These are phyloP conservation scores for Saturnispora halmiae DNA, from an alignment of 805 yeast species.

Conservation along the genomic window DNA sequence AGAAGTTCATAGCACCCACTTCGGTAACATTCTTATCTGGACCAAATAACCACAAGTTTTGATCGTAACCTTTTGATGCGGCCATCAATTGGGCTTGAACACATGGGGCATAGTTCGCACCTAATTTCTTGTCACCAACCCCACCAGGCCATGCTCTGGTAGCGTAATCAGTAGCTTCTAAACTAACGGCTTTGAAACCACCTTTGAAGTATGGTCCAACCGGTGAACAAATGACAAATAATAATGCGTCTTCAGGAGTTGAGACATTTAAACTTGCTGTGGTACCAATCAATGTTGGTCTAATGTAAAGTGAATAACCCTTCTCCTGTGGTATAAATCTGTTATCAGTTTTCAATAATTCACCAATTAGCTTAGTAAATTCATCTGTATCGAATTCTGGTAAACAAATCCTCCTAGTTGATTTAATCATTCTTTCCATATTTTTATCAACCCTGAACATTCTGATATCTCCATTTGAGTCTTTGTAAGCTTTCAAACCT, in stretches of 20 bases:
- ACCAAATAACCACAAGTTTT: constrained; percentile 94
- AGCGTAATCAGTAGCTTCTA: constrained; percentile 93
- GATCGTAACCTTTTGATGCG: constrained; percentile 85
- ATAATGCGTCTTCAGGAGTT: constrained; percentile 68
- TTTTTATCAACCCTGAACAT: constrained; percentile 87
- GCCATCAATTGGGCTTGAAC: constrained; percentile 86
- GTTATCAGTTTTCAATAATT: constrained; percentile 65
- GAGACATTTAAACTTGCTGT: constrained; percentile 80
- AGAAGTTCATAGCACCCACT: constrained; percentile 96
- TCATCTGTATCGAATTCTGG: constrained; percentile 80
- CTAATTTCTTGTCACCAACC: constrained; percentile 90
- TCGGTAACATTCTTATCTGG: constrained; percentile 82
- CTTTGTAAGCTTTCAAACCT: constrained; percentile 88
- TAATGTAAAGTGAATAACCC: constrained; percentile 85
- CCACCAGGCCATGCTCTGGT: constrained; percentile 99
- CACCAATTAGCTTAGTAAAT: constrained; percentile 63
- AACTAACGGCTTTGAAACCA: constrained; percentile 89
- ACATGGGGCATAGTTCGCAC: constrained; percentile 97
- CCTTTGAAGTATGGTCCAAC: constrained; percentile 94
- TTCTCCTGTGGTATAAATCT: constrained; percentile 72
- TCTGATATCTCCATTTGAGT: constrained; percentile 54
- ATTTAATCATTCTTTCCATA: constrained; percentile 82
- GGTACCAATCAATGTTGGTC: constrained; percentile 96
- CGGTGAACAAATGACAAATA: constrained; percentile 89
- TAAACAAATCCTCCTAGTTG: constrained; percentile 81